Evolutionary conservation across 2,329 filamentous ascomycete genomes (phyloP), one percentile per base, ranked within the genome.

Genomic region (Verticillium isaacii): DNA sequence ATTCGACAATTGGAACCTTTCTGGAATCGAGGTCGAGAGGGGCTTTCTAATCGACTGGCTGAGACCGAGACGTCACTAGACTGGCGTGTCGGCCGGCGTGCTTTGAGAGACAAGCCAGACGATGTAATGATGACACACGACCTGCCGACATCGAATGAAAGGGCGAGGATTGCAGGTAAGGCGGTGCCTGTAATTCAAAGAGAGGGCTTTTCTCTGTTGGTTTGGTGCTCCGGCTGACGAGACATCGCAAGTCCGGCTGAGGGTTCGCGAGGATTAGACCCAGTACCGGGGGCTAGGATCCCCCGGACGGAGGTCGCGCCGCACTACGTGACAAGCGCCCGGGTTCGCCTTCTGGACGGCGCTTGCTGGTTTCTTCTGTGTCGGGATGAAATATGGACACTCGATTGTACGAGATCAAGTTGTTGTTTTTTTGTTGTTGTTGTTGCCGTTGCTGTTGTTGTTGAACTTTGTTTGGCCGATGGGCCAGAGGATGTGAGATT

Each of bases 1-100:
- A 60, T 60, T 60, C 52, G 59, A 60, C 52, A 60, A 60, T 60
- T 57, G 50, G 34, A 56, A 41, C n/a, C 9, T 11, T 57, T 57
- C 59, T 60, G 59, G 52, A 60, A 56, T 19, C 19, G 17, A 50
- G 19, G n/a, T 50, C n/a, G 8, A 19, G 54, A 2, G 9, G 15
- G 15, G 55, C 34, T 19, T 34, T 23, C 12, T 23, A n/a, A 57
- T 57, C 32, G 32, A 37, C 32, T 57, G 55, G 32, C 32, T 50
- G 19, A 11, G 19, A 19, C n/a, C 11, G 19, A 50, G 45, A 25
- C 23, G 45, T 23, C 45, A 50, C 7, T 50, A 23, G n/a, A 23
- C 45, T 50, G 45, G 45, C 45, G 45, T 9, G 45, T 11, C 12
- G 45, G 19, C n/a, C 45, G 19, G 45, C 45, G 45, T 12, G 45